Conservation (phyloP, 306 rosid species). For the Corylus americana region DNA sequence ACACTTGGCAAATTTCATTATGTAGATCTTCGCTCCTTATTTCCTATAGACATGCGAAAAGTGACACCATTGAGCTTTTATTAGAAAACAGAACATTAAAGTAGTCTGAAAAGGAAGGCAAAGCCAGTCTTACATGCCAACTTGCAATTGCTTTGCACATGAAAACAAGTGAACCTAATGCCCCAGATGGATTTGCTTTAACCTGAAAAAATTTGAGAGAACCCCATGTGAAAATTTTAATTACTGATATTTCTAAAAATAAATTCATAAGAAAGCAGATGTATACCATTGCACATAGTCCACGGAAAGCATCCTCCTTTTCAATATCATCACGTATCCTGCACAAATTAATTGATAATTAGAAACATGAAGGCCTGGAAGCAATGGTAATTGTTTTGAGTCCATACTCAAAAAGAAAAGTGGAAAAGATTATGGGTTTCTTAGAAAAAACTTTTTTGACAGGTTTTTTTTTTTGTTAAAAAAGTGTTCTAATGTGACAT, state of each 20-base stretch:
- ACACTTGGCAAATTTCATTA: conserved; percentile 88
- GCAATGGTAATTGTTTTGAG: conserved; percentile 6
- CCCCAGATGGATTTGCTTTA: conserved; percentile 93
- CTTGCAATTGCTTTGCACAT: conserved; percentile 97
- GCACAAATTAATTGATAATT: conserved; percentile 36
- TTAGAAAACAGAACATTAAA: conserved; percentile 12
- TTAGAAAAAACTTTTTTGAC: no score
- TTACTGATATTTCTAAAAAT: not conserved
- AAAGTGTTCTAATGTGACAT: no score
- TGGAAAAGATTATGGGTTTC: not conserved
- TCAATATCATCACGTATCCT: conserved; percentile 98
- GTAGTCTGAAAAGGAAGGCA: conserved; percentile 6
- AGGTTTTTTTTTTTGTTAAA: no score
- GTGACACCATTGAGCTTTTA: conserved; percentile 24
- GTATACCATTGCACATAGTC: conserved; percentile 94
- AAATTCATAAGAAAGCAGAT: conserved; percentile 12
- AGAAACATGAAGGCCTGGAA: conserved; percentile 18
- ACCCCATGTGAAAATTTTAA: not conserved
- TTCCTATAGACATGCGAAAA: conserved; percentile 53
- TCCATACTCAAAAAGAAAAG: conserved; percentile 14
- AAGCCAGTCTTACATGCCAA: conserved; percentile 83
- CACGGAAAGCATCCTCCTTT: conserved; percentile 97
- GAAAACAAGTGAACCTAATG: conserved; percentile 67
- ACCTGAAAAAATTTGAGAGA: conserved; percentile 57
- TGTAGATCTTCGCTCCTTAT: conserved; percentile 89